phyloP scores from a whole-genome alignment of 495 filamentous ascomycete genomes.

The Cenococcum geophilum region DNA sequence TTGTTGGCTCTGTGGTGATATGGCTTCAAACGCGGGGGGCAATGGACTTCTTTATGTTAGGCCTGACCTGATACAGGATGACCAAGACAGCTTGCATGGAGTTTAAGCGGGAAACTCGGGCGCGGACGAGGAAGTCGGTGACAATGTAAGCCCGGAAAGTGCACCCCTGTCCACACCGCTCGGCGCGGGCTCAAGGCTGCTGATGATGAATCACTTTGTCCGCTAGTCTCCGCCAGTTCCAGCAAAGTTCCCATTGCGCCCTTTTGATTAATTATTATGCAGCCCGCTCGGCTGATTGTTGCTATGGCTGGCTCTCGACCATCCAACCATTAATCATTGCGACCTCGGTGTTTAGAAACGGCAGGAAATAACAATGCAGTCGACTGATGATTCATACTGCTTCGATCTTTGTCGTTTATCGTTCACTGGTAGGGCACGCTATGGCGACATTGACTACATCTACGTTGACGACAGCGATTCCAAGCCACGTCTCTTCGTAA shows the following conservation, averaged over 20 bases:
- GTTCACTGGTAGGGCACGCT: too few species aligned
- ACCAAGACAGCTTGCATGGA: not conserved
- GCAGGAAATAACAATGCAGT: not conserved
- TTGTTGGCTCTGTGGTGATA: not conserved
- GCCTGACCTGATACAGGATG: not conserved
- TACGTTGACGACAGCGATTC: not conserved
- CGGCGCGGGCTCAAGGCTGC: not conserved
- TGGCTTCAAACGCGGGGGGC: not conserved
- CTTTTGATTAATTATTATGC: slow-evolving; percentile 2
- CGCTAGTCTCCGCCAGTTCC: not conserved
- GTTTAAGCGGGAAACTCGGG: not conserved
- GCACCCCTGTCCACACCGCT: not conserved
- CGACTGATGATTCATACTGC: too few species aligned
- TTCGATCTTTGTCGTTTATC: too few species aligned
- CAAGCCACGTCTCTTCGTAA: not conserved
- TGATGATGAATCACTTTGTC: not conserved
- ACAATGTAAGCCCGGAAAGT: not conserved
- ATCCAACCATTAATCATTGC: not conserved
- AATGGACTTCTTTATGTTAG: not conserved
- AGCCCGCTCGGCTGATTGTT: not conserved
- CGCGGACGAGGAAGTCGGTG: not conserved
- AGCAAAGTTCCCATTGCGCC: not conserved
- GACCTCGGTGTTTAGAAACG: not conserved
- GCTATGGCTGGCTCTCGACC: not conserved
- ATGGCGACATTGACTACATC: not conserved